Evolutionary conservation across 495 filamentous ascomycete species (phyloP).

Genomic region (Hypoxylon subgilvum): DNA sequence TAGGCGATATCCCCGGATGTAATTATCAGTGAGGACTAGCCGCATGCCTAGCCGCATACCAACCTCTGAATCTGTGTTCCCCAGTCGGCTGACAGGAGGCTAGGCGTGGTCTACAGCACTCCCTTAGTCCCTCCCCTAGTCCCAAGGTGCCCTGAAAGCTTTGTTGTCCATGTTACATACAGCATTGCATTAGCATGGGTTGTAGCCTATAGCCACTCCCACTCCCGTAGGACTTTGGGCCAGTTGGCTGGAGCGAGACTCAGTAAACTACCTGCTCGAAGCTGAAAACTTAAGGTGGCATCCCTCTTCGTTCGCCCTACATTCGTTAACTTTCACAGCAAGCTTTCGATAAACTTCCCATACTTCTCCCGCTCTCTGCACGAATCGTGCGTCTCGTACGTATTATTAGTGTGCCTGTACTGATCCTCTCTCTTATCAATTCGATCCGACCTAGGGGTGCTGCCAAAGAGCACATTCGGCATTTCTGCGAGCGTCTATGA

Average conservation of each 20-base stretch:
- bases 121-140: not conserved
- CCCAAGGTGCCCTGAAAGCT: not conserved
- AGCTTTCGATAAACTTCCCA: not conserved
- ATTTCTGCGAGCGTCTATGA: constrained; percentile 5
- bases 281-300: not conserved
- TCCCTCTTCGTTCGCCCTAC: not conserved
- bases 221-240: too few species aligned
- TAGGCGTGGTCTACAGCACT: not conserved
- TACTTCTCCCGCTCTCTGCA: too few species aligned
- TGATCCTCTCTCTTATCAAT: too few species aligned
- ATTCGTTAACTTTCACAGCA: not conserved
- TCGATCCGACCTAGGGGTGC: too few species aligned
- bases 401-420: too few species aligned
- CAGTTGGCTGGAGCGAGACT: too few species aligned
- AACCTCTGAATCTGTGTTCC: not conserved
- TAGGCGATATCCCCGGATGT: too few species aligned
- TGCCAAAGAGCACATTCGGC: too few species aligned
- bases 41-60: too few species aligned
- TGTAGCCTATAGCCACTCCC: too few species aligned
- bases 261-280: not conserved
- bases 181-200: not conserved
- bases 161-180: not conserved
- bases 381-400: too few species aligned
- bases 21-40: too few species aligned
- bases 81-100: not conserved